Evolutionary conservation across 345 rosid genomes (phyloP), one percentile per base, ranked within the genome.

Genomic region (Ceriops decandra): DNA sequence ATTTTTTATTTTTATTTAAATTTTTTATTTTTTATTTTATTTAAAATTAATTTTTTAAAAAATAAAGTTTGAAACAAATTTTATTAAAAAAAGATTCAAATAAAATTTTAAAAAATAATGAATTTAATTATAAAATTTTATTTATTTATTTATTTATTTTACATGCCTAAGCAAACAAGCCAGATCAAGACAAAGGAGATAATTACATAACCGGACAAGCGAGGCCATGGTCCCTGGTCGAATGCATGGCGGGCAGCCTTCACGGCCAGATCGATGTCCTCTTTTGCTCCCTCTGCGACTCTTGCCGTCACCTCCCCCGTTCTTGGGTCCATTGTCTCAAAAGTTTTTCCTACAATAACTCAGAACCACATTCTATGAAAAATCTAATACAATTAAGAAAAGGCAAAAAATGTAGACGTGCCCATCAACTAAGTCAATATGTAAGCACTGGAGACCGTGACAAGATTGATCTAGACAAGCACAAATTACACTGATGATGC

Each of bases 121-220:
- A 42, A 42, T 28, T 28, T 28, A 28, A 28, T 28, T 28, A 28
- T 28, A 28, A 28, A 28, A 28, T 3, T 28, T 28, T 28, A 28
- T 28, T 28, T 28, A 28, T 28, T 28, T 28, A 1, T 28, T 28
- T 28, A 22, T 0, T 1, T 28, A 28, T 28, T 1, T 28, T 28
- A 0, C 2, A 42, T 42, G 49, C 49, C 1, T 13, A 42, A 42
- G 49, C 49, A 2, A 2, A 15, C 17, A 38, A 1, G 46, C 1
- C 15, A 38, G 46, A 38, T 10, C 1, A 7, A 22, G 36, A 58
- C 17, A 3, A 53, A 19, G 11, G n/a, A n/a, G 31, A 2, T 7
- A 72, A 89, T 15, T 81, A 90, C 97, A 52, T 57, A 78, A 53
- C 97, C 95, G 46, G 85, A 42, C 71, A 75, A 10, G 46, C 74